phyloP scores from a whole-genome alignment of 139 green algal genomes.

The Chlamydomonas incerta region DNA sequence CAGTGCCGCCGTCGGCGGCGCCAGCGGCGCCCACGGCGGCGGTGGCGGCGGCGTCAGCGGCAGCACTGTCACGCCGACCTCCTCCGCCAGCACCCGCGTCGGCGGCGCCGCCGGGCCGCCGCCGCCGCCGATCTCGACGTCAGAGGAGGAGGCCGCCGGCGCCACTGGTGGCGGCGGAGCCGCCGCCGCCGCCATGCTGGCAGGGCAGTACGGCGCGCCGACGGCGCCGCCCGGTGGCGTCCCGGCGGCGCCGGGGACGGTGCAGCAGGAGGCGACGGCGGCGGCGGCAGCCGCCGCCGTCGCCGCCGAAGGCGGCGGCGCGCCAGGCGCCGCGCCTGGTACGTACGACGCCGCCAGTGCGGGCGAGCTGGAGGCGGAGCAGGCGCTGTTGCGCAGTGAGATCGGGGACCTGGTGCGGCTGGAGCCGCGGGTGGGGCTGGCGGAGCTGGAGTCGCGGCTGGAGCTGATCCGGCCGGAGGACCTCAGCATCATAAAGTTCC shows the following conservation, averaged over 20 bases:
- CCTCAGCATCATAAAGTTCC: conserved; percentile 73
- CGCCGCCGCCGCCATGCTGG: neutral
- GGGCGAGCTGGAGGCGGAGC: conserved; percentile 50
- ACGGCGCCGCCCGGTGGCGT: conserved; percentile 11
- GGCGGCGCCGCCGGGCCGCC: neutral
- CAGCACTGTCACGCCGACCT: neutral
- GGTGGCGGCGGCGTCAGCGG: neutral
- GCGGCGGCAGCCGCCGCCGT: conserved; percentile 14
- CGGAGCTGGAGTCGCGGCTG: conserved; percentile 67
- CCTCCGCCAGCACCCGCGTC: neutral
- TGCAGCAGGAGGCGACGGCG: neutral
- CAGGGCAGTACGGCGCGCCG: neutral
- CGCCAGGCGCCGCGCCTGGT: neutral
- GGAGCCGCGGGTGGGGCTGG: conserved; percentile 44
- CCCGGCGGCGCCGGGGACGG: neutral
- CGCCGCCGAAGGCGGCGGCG: neutral
- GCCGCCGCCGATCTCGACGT: too few relatives aligned
- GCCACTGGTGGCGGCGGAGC: neutral
- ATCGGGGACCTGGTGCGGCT: conserved; percentile 7
- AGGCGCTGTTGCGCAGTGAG: conserved; percentile 44
- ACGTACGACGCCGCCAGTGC: conserved; percentile 4
- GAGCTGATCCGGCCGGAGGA: conserved; percentile 76
- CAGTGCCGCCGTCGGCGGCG: neutral
- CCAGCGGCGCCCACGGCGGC: neutral
- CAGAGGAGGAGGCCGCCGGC: neutral